Evolutionary conservation across 306 rosid species (phyloP).

Genomic region (Echinosophora koreensis): DNA sequence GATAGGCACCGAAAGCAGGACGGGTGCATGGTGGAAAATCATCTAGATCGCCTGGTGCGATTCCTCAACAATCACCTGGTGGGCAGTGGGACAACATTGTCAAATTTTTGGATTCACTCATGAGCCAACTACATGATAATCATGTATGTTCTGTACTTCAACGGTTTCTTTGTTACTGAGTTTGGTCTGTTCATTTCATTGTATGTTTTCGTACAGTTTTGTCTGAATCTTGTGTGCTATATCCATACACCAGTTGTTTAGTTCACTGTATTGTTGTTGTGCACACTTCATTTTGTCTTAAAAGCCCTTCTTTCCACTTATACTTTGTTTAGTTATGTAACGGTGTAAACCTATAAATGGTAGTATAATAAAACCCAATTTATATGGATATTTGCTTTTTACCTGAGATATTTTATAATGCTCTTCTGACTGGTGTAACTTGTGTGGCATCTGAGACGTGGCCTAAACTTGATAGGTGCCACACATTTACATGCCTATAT

Average conservation of each 20-base stretch:
- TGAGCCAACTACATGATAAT: conserved; percentile 73
- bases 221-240: conserved; percentile 18
- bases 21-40: conserved; percentile 85
- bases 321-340: background rate
- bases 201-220: conserved; percentile 27
- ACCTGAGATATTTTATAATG: conserved; percentile 1
- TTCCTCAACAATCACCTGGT: conserved; percentile 72
- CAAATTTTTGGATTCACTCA: conserved; percentile 87
- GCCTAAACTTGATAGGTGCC: conserved; percentile 11
- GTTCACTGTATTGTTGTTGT: conserved; percentile 10
- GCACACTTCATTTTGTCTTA: conserved; percentile 18
- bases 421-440: conserved; percentile 31
- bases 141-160: conserved; percentile 67
- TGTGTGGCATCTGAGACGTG: background rate
- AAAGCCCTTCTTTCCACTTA: background rate
- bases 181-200: conserved; percentile 26
- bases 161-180: conserved; percentile 19
- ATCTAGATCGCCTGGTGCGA: conserved; percentile 79
- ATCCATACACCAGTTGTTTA: background rate
- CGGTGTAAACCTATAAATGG: background rate
- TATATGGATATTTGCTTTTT: conserved; percentile 1
- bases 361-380: background rate
- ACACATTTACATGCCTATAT: background rate
- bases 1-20: conserved; percentile 89
- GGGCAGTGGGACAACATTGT: conserved; percentile 93